Percentiles rank a stretch among this genome's conserved stretches.
Evolutionary conservation across 768 basidiomycete genomes (phyloP).

Genomic region (Scleroderma bovista): DNA sequence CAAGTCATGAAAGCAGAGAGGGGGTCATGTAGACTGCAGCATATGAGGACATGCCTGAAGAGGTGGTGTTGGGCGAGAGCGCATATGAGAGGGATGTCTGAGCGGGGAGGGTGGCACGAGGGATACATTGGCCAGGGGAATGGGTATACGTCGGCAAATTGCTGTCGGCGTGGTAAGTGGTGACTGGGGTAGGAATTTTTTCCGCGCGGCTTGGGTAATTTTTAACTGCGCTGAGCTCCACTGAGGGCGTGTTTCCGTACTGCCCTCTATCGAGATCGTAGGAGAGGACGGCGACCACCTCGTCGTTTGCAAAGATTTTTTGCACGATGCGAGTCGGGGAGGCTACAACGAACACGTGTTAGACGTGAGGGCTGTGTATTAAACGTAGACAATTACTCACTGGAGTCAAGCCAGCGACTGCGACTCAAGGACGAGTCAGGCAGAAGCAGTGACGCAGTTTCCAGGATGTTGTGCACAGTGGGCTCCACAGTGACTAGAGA

Average conservation of each 20-base stretch:
- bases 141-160: constrained; percentile 27
- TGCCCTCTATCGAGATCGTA: constrained; percentile 63
- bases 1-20: constrained; percentile 29
- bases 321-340: constrained; percentile 58
- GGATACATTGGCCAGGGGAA: constrained; percentile 31
- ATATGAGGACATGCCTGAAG: constrained; percentile 20
- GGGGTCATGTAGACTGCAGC: constrained; percentile 27
- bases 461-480: constrained; percentile 39
- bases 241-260: constrained; percentile 48
- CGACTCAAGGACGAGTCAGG: constrained; percentile 63
- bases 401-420: constrained; percentile 65
- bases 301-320: constrained; percentile 62
- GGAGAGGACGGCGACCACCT: constrained; percentile 55
- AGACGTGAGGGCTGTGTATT: constrained; percentile 17
- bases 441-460: constrained; percentile 49
- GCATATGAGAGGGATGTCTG: constrained; percentile 41
- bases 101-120: constrained; percentile 23
- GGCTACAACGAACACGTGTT: constrained; percentile 34
- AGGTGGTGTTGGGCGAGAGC: constrained; percentile 31
- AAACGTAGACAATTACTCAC: constrained; percentile 38
- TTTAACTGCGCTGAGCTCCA: constrained; percentile 52
- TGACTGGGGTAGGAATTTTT: constrained; percentile 22
- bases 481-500: constrained; percentile 38
- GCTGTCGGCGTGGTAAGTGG: constrained; percentile 26
- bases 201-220: constrained; percentile 31